Conservation (phyloP, 352 stramenopile genomes). For the Elongisporangium anandrum region DNA sequence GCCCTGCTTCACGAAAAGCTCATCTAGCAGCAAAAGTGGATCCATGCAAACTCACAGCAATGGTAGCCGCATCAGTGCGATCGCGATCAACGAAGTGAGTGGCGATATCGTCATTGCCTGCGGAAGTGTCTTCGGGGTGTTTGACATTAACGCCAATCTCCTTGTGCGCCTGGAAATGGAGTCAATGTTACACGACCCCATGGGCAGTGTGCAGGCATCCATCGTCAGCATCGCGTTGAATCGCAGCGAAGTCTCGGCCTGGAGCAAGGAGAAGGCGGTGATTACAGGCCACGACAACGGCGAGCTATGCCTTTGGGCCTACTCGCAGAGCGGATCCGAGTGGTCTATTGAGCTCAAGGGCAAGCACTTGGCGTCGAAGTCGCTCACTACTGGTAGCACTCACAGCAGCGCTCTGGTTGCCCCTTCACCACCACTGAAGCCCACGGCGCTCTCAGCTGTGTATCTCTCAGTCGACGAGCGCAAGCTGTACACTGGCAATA, state of each 20-base stretch:
- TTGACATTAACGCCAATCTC: constrained; percentile 59
- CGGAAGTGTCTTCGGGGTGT: constrained; percentile 50
- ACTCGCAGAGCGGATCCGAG: constrained; percentile 34
- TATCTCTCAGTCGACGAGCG: constrained; percentile 47
- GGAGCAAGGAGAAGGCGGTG: constrained; percentile 53
- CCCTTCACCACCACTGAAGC: constrained; percentile 7
- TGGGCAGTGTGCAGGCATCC: constrained; percentile 18
- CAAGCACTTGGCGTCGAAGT: constrained; percentile 14
- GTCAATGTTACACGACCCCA: constrained; percentile 36
- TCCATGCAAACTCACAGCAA: background rate
- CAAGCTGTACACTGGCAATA: constrained; percentile 58
- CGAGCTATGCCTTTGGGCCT: constrained; percentile 60
- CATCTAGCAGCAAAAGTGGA: background rate
- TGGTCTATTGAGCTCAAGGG: constrained; percentile 53
- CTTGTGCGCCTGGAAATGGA: constrained; percentile 45
- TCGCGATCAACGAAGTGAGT: constrained; percentile 62
- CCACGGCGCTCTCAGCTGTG: constrained; percentile 44
- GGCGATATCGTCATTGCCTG: constrained; percentile 56
- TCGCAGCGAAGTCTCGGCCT: constrained; percentile 45
- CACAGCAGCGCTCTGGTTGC: background rate
- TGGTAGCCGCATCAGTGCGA: constrained; percentile 21
- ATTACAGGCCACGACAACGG: constrained; percentile 64
- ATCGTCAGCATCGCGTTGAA: constrained; percentile 52
- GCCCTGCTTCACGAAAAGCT: constrained; percentile 9
- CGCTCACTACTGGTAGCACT: background rate